phyloP scores from a whole-genome alignment of 306 rosid genomes.

The Vigna hirtella region DNA sequence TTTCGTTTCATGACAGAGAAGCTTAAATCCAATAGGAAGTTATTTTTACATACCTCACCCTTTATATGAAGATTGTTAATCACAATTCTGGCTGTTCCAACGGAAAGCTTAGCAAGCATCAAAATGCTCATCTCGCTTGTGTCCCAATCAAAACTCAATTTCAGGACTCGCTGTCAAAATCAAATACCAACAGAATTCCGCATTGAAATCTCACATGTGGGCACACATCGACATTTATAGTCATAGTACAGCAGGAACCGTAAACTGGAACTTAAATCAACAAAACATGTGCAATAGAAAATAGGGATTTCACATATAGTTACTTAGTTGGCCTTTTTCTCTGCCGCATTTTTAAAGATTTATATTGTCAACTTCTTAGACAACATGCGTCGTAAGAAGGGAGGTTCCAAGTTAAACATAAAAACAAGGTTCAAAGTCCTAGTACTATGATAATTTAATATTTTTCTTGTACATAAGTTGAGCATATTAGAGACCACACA shows the following conservation, averaged over 20 bases:
- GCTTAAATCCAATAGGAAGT: neutral
- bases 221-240: conserved; percentile 8
- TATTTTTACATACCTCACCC: conserved; percentile 72
- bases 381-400: neutral
- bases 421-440: conserved; percentile 12
- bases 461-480: neutral
- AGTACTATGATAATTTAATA: neutral
- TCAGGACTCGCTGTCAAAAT: conserved; percentile 66
- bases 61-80: conserved; percentile 82
- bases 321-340: neutral
- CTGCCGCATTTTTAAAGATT: neutral
- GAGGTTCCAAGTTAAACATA: conserved; percentile 12
- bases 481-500: conserved; percentile 8
- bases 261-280: conserved; percentile 19
- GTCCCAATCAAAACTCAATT: conserved; percentile 83
- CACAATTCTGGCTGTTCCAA: conserved; percentile 82
- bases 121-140: conserved; percentile 78
- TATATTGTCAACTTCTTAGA: neutral
- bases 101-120: conserved; percentile 75
- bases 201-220: conserved; percentile 23
- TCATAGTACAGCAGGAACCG: conserved; percentile 1
- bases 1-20: conserved; percentile 15
- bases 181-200: conserved; percentile 38
- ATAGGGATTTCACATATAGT: neutral
- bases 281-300: conserved; percentile 18